A percentile compares a stretch with the other conserved stretches of the same genome.
These are phyloP conservation scores for Rhytidhysteron rufulum DNA, from an alignment of 2,329 filamentous ascomycete species.

Conservation along the genomic window DNA sequence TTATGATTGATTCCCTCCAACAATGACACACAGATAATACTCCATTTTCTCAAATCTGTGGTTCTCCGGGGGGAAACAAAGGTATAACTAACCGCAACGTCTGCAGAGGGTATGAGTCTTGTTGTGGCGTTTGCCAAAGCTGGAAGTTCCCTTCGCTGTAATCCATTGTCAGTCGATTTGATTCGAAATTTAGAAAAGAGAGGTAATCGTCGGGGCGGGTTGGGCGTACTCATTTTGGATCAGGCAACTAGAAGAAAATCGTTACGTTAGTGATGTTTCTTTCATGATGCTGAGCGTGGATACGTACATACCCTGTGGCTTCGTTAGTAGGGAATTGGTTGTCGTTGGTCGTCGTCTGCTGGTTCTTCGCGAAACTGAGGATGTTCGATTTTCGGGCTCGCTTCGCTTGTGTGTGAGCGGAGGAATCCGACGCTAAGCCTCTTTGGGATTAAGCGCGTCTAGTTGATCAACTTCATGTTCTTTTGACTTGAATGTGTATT, in stretches of 20 bases:
- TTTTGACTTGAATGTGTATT: no score
- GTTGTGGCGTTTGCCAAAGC: slow-evolving; percentile 83
- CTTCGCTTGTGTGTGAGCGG: slow-evolving; percentile 9
- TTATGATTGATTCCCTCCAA: no score
- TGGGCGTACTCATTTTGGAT: slow-evolving; percentile 57
- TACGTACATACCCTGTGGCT: slow-evolving; percentile 26
- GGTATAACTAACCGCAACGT: slow-evolving; percentile 94
- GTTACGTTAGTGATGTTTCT: slow-evolving; percentile 24
- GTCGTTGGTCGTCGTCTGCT: slow-evolving; percentile 9
- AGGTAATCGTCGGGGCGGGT: slow-evolving; percentile 12
- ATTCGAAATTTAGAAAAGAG: slow-evolving; percentile 19
- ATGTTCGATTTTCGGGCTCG: slow-evolving; percentile 6
- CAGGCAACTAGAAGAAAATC: slow-evolving; percentile 37
- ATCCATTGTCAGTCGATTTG: slow-evolving; percentile 45
- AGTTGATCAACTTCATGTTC: no score
- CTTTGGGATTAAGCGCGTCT: slow-evolving; percentile 2
- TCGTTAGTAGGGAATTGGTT: slow-evolving; percentile 27
- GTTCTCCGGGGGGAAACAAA: no score
- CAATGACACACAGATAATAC: no score
- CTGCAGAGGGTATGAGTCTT: slow-evolving; percentile 98
- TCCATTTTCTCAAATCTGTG: no score
- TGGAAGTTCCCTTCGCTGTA: slow-evolving; percentile 68
- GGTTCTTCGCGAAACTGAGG: slow-evolving; percentile 2
- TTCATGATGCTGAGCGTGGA: slow-evolving; percentile 2
- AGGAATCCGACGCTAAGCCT: slow-evolving; percentile 5